phyloP scores from a whole-genome alignment of 1,139 yeast species.

The Hemisphaericaspora lyxosophila region DNA sequence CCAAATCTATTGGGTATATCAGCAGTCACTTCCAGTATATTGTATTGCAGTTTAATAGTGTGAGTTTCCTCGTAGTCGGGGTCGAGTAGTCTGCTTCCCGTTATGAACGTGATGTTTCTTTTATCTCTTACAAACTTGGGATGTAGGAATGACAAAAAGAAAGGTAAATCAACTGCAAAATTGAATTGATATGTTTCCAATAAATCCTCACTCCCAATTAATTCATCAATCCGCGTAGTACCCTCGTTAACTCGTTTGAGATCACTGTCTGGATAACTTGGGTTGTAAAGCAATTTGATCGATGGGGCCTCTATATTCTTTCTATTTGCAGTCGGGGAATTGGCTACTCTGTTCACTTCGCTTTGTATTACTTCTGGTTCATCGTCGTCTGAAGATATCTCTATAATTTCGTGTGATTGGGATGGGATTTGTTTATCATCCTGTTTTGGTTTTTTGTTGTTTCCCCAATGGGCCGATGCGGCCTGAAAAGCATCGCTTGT shows the following conservation, averaged over 20 bases:
- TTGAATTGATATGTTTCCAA: constrained; percentile 50
- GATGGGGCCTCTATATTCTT: constrained; percentile 17
- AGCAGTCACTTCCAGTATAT: constrained; percentile 32
- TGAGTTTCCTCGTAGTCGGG: constrained; percentile 14
- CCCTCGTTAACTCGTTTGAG: constrained; percentile 22
- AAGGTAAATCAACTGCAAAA: constrained; percentile 43
- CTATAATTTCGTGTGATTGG: constrained; percentile 5
- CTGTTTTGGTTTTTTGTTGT: constrained; percentile 4
- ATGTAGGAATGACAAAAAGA: constrained; percentile 36
- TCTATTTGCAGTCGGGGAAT: background rate
- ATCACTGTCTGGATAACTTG: constrained; percentile 19
- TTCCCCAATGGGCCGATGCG: constrained; percentile 14
- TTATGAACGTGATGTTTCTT: constrained; percentile 30
- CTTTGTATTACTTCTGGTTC: background rate
- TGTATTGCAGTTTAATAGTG: constrained; percentile 18
- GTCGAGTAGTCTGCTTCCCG: constrained; percentile 27
- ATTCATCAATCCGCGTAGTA: constrained; percentile 22
- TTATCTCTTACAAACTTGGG: constrained; percentile 20
- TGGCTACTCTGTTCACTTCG: background rate
- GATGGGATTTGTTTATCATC: background rate
- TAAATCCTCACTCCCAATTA: constrained; percentile 35
- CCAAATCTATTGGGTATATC: constrained; percentile 36
- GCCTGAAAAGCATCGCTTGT: constrained; percentile 13
- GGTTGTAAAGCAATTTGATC: constrained; percentile 26
- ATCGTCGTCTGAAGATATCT: constrained; percentile 9